These are phyloP conservation scores for Inosperma sp. DNA, from an alignment of 768 basidiomycete species.

Conservation along the genomic window DNA sequence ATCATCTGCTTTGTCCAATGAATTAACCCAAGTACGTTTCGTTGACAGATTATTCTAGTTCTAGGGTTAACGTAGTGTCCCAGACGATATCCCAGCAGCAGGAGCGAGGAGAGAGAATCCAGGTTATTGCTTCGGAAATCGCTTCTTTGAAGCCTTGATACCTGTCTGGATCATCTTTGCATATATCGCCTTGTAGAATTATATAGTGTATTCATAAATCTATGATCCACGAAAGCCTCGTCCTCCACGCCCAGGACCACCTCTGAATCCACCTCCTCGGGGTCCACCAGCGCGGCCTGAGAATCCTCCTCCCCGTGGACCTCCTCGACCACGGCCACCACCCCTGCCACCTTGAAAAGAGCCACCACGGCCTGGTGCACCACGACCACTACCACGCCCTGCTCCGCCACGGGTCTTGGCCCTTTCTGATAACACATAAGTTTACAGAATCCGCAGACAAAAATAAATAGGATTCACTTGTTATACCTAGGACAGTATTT, in stretches of 20 bases:
- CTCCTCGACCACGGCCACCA: conserved; percentile 34
- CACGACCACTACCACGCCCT: conserved; percentile 36
- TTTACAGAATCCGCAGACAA: conserved; percentile 8
- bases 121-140: conserved; percentile 43
- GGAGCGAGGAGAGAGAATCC: conserved; percentile 46
- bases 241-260: conserved; percentile 35
- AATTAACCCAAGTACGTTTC: conserved; percentile 47
- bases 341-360: conserved; percentile 43
- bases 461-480: conserved; percentile 33
- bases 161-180: not conserved
- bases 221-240: conserved; percentile 49
- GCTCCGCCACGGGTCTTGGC: not conserved
- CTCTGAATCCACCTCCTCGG: conserved; percentile 40
- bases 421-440: conserved; percentile 23
- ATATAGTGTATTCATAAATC: conserved; percentile 5
- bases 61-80: not conserved
- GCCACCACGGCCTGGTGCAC: conserved; percentile 40
- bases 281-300: conserved; percentile 46
- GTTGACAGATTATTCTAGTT: not conserved
- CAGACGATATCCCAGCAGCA: conserved; percentile 33
- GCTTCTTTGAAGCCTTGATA: conserved; percentile 46
- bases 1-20: conserved; percentile 39
- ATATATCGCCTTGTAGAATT: conserved; percentile 1
- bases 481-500: conserved; percentile 37
- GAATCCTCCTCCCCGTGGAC: conserved; percentile 35